A percentile compares a stretch with the other conserved stretches of the same genome.
These are phyloP conservation scores for Cenococcum geophilum DNA, from an alignment of 495 filamentous ascomycete genomes.

Conservation along the genomic window DNA sequence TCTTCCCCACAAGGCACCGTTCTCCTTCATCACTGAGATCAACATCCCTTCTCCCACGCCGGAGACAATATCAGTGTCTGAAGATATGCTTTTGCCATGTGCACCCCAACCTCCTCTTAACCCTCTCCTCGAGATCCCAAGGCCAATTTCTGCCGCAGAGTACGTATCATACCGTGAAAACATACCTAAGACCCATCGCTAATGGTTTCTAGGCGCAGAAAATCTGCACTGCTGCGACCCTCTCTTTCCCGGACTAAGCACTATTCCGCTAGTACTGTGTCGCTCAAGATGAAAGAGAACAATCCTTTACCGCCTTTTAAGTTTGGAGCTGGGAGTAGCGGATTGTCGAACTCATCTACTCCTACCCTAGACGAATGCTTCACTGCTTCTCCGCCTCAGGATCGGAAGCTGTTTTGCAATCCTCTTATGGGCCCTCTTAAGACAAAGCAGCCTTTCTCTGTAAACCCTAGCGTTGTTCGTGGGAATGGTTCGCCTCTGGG, in stretches of 20 bases:
- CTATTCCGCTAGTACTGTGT: conserved; percentile 48
- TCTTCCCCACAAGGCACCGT: conserved; percentile 79
- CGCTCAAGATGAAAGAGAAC: conserved; percentile 47
- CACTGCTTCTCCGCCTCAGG: conserved; percentile 67
- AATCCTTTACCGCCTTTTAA: conserved; percentile 66
- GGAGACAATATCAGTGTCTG: conserved; percentile 38
- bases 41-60: conserved; percentile 65
- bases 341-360: conserved; percentile 49
- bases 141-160: conserved; percentile 34
- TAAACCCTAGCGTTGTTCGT: conserved; percentile 48
- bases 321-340: conserved; percentile 58
- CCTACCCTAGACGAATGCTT: conserved; percentile 75
- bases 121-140: conserved; percentile 21
- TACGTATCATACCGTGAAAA: conserved; percentile 17
- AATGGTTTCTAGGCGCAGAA: conserved; percentile 46
- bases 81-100: conserved; percentile 37
- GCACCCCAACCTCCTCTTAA: conserved; percentile 11
- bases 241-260: conserved; percentile 57
- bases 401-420: conserved; percentile 53
- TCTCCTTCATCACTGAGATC: conserved; percentile 49
- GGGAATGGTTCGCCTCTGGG: conserved; percentile 65
- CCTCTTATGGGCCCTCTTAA: conserved; percentile 52
- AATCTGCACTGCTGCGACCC: conserved; percentile 53
- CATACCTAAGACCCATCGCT: neutral
- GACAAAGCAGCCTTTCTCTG: conserved; percentile 51